Conservation (phyloP, 2,329 filamentous ascomycete genomes). For the Gnomoniopsis smithogilvyi region DNA sequence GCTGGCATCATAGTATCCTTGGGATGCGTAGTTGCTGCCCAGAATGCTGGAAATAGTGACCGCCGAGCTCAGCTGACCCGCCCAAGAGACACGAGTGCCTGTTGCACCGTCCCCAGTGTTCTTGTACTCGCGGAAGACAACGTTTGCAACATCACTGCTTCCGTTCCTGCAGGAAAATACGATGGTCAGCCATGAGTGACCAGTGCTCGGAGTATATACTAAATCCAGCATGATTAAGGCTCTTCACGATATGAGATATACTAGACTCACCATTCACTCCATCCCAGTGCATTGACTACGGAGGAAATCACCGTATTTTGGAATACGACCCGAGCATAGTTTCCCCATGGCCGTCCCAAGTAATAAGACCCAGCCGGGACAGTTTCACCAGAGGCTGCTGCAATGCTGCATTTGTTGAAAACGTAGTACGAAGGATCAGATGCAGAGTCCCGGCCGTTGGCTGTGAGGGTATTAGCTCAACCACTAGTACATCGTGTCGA, state of each 20-base stretch:
- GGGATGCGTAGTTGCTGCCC: constrained; percentile 23
- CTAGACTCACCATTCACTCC: constrained; percentile 42
- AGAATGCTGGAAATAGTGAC: constrained; percentile 30
- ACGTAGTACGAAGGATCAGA: constrained; percentile 39
- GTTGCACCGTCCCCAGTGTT: constrained; percentile 56
- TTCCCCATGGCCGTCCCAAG: constrained; percentile 46
- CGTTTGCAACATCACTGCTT: constrained; percentile 43
- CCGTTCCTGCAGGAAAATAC: constrained; percentile 50
- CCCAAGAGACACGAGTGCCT: constrained; percentile 46
- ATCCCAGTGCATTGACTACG: constrained; percentile 58
- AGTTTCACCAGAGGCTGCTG: constrained; percentile 33
- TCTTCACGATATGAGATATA: not conserved
- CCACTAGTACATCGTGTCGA: not conserved
- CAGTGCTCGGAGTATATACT: not conserved
- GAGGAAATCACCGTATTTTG: constrained; percentile 45
- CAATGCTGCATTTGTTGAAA: constrained; percentile 41
- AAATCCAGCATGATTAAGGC: not conserved
- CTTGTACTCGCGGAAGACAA: constrained; percentile 56
- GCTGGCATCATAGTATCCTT: constrained; percentile 25
- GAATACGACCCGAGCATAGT: constrained; percentile 44
- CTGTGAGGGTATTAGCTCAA: constrained; percentile 21
- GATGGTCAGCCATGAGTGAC: not conserved
- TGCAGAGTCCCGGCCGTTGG: constrained; percentile 37
- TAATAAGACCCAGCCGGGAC: constrained; percentile 39
- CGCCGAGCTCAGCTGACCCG: constrained; percentile 30